Percentiles rank a stretch among this genome's conserved stretches.
Conservation (phyloP, 257 asterid species). For the Nicotiana sylvestris region DNA sequence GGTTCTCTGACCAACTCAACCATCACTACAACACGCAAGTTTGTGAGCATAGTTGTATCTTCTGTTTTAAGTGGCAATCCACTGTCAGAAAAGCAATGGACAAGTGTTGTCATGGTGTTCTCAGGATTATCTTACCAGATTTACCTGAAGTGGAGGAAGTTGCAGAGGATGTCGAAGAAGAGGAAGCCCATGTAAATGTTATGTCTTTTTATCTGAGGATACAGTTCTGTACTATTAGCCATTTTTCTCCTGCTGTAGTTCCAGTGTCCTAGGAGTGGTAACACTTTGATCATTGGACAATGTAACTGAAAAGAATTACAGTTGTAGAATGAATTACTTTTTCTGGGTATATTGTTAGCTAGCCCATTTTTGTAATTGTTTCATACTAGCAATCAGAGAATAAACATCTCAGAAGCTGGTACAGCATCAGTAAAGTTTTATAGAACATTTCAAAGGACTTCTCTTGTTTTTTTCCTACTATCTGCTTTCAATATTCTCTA, state of each 20-base stretch:
- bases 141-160: conserved; percentile 77
- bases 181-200: conserved; percentile 50
- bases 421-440: not conserved
- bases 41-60: conserved; percentile 95
- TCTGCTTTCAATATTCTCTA: conserved; percentile 29
- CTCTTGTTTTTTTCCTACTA: not conserved
- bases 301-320: not conserved
- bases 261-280: not conserved
- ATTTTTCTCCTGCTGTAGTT: not conserved
- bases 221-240: conserved; percentile 17
- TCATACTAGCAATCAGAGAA: not conserved
- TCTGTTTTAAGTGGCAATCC: conserved; percentile 87
- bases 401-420: not conserved
- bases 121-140: conserved; percentile 89
- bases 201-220: conserved; percentile 11
- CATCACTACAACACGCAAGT: conserved; percentile 90
- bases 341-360: not conserved
- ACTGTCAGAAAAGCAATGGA: conserved; percentile 81
- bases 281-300: not conserved
- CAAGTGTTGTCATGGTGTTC: conserved; percentile 85
- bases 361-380: conserved; percentile 1
- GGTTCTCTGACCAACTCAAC: conserved; percentile 97
- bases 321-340: not conserved
- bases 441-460: not conserved
- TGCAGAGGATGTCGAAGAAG: conserved; percentile 64